Percentiles rank a stretch among this genome's conserved stretches.
These are phyloP conservation scores for Fraxinus anomala DNA, from an alignment of 257 asterid genomes.

Conservation along the genomic window DNA sequence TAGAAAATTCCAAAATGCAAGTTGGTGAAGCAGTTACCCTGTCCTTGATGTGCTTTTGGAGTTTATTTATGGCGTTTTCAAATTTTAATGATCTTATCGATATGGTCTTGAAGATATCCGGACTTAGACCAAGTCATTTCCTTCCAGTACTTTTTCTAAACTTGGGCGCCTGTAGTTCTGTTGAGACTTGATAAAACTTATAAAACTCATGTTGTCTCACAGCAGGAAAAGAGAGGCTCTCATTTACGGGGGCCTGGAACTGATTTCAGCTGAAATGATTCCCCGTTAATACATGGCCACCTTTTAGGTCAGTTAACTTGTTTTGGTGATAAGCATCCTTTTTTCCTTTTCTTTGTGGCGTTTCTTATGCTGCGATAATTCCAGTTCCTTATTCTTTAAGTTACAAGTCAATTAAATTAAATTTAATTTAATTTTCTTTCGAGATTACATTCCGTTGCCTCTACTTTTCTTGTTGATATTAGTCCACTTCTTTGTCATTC, in stretches of 20 bases:
- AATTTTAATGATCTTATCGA: conserved; percentile 44
- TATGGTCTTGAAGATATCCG: conserved; percentile 48
- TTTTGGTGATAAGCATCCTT: conserved; percentile 51
- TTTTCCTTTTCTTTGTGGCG: conserved; percentile 64
- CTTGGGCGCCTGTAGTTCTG: conserved; percentile 55
- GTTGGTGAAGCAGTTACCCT: conserved; percentile 36
- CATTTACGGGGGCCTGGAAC: conserved; percentile 93
- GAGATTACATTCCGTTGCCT: conserved; percentile 38
- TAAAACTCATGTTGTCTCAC: conserved; percentile 76
- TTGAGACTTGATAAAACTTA: conserved; percentile 60
- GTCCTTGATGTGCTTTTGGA: conserved; percentile 38
- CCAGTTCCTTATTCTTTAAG: conserved; percentile 39
- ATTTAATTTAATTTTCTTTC: conserved; percentile 33
- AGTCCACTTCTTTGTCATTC: conserved; percentile 18
- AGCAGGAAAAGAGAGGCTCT: conserved; percentile 98
- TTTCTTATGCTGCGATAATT: conserved; percentile 58
- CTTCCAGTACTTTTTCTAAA: conserved; percentile 61
- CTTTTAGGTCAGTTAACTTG: conserved; percentile 84
- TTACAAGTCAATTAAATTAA: conserved; percentile 37
- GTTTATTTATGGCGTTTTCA: conserved; percentile 40
- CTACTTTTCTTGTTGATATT: conserved; percentile 22
- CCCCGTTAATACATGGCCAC: conserved; percentile 88
- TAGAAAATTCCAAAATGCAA: conserved; percentile 28
- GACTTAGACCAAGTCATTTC: conserved; percentile 54
- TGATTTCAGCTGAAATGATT: conserved; percentile 89